Evolutionary conservation across 164 flowering plant species (phyloP), one percentile per base, ranked within the genome.

Genomic region (Dillenia turbinata): DNA sequence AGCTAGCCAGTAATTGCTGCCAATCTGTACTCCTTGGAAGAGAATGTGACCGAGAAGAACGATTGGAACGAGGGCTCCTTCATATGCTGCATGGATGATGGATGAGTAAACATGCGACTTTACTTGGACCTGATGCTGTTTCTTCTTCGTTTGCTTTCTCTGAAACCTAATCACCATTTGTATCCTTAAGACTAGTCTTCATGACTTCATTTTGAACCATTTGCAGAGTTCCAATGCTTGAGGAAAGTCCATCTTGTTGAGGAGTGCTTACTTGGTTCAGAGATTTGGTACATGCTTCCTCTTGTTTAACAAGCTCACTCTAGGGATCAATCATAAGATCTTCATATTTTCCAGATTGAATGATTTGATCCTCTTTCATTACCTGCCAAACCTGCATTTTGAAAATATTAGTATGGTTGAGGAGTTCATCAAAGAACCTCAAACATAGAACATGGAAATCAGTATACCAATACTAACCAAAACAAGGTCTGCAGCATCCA

Each of bases 1-100:
- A n/a, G 98, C 87, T 13, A 90, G 78, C 96, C 97, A 92, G 65
- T 86, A 92, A 65, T 84, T 92, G 73, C 98, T 88, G 10, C 78
- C 84, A 71, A 88, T 90, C 64, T 90, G 98, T 13, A 90, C 71
- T 49, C 71, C 87, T 62, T 84, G 93, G 71, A 90, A 92, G 51
- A 88, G 66, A 63, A 84, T 73, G 52, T 92, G 98, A 60, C 87
- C 86, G 0, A 88, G 72, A 59, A 92, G 85, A 17, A 83, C 72
- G 16, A 90, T 73, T 1, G 98, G 98, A 68, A 92, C 89, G 43
- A 92, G 84, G 19, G 89, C 85, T 60, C 96, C 96, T 78, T 70
- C 78, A 58, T 85, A 88, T 44, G 92, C 98, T 22, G 77, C 67
- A 10, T 81, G 79, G 52, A 83, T 56, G 59, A 88, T 90, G n/a